These are phyloP conservation scores for Daldinia concentrica DNA, from an alignment of 495 filamentous ascomycete species.

Conservation along the genomic window DNA sequence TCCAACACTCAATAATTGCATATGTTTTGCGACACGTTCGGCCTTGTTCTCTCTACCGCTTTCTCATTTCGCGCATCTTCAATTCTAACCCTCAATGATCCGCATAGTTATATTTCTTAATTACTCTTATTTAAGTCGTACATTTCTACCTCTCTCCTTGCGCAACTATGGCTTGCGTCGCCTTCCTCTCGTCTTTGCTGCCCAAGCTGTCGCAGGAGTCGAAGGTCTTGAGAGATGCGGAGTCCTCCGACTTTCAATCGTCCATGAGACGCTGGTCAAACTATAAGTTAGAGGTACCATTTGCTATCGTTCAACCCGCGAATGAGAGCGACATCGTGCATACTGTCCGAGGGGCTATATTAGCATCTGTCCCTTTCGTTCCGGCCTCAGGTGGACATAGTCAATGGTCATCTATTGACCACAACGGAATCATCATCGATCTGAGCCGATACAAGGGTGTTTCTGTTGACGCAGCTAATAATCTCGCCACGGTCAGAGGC, in stretches of 20 bases:
- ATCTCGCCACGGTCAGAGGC: slow-evolving; percentile 39
- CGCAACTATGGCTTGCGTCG: background rate
- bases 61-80: background rate
- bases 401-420: slow-evolving; percentile 45
- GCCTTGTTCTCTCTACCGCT: background rate
- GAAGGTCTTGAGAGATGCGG: background rate
- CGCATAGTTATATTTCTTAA: background rate
- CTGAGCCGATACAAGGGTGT: slow-evolving; percentile 43
- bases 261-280: background rate
- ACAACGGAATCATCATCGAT: slow-evolving; percentile 50
- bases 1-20: background rate
- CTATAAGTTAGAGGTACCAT: background rate
- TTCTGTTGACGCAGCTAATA: slow-evolving; percentile 29
- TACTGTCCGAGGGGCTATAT: background rate
- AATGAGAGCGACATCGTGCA: background rate
- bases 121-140: background rate
- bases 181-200: background rate
- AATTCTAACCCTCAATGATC: background rate
- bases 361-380: slow-evolving; percentile 46
- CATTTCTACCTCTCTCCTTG: background rate
- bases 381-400: slow-evolving; percentile 49
- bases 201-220: background rate
- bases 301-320: background rate
- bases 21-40: background rate
- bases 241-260: background rate